Evolutionary conservation across 208 protist genomes (phyloP).

Genomic region (Porcisia deanei): DNA sequence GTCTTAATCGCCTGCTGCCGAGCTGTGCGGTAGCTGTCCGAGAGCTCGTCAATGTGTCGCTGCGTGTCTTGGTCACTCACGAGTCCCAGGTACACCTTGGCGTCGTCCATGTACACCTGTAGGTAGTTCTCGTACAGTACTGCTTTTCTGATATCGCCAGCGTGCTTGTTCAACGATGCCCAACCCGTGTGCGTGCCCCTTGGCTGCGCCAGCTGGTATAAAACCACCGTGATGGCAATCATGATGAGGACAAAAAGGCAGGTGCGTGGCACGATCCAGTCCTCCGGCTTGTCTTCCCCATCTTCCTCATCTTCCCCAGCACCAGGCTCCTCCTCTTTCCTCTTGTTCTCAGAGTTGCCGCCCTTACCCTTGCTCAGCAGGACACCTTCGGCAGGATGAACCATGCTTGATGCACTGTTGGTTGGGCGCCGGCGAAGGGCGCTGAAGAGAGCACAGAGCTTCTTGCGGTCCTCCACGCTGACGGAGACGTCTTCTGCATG

Average conservation of each 20-base stretch:
- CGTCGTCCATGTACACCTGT: constrained; percentile 58
- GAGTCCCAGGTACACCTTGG: constrained; percentile 54
- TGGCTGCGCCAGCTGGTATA: constrained; percentile 53
- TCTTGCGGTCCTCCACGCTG: not conserved
- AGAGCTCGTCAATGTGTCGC: constrained; percentile 47
- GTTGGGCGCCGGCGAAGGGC: not conserved
- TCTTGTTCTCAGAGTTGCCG: constrained; percentile 2
- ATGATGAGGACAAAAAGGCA: constrained; percentile 63
- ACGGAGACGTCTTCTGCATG: not conserved
- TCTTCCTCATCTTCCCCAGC: constrained; percentile 16
- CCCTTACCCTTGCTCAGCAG: constrained; percentile 12
- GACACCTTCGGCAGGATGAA: not conserved
- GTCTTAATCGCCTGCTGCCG: constrained; percentile 11
- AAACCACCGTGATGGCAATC: constrained; percentile 40
- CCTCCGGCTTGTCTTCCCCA: constrained; percentile 47
- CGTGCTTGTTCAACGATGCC: constrained; percentile 47
- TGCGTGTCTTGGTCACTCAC: constrained; percentile 67
- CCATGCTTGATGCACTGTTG: not conserved
- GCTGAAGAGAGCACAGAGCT: not conserved
- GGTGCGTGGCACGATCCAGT: constrained; percentile 58
- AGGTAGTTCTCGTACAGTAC: constrained; percentile 62
- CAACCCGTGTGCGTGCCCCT: constrained; percentile 47
- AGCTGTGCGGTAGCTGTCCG: constrained; percentile 32
- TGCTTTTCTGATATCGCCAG: constrained; percentile 39
- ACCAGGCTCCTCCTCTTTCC: constrained; percentile 13